phyloP scores from a whole-genome alignment of 176 grass and related monocot species.

The Musa beccarii region DNA sequence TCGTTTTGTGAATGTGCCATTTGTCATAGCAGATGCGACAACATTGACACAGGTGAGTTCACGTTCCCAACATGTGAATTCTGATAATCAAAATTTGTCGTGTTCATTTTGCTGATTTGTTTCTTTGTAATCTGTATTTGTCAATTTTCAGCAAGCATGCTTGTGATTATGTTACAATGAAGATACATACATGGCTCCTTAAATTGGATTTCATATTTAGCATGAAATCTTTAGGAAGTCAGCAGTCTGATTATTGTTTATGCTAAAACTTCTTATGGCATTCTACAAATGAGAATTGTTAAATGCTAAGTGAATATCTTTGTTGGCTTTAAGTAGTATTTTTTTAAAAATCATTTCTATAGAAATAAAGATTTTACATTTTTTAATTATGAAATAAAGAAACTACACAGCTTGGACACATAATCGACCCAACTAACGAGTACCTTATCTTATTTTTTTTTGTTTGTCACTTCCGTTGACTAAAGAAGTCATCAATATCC shows the following conservation, averaged over 20 bases:
- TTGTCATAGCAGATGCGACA: constrained; percentile 98
- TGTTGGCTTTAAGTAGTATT: too few relatives aligned
- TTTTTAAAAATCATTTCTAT: too few relatives aligned
- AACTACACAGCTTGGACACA: background rate
- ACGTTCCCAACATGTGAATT: background rate
- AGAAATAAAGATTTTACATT: background rate
- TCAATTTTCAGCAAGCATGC: background rate
- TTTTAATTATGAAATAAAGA: background rate
- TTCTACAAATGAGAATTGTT: too few relatives aligned
- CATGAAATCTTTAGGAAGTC: background rate
- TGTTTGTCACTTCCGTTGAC: constrained; percentile 1
- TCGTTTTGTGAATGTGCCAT: constrained; percentile 98
- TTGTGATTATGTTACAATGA: background rate
- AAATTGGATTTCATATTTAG: background rate
- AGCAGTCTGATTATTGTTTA: background rate
- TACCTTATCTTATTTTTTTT: background rate
- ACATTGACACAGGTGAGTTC: constrained; percentile 94
- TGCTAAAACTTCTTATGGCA: too few relatives aligned
- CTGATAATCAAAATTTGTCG: background rate
- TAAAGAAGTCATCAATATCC: constrained; percentile 25
- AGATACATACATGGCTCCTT: background rate
- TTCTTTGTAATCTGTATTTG: background rate
- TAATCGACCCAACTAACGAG: background rate
- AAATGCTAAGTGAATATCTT: too few relatives aligned
- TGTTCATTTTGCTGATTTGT: background rate